These are phyloP conservation scores for Ambrosiella beaveri DNA, from an alignment of 2,329 filamentous ascomycete species.

Conservation along the genomic window DNA sequence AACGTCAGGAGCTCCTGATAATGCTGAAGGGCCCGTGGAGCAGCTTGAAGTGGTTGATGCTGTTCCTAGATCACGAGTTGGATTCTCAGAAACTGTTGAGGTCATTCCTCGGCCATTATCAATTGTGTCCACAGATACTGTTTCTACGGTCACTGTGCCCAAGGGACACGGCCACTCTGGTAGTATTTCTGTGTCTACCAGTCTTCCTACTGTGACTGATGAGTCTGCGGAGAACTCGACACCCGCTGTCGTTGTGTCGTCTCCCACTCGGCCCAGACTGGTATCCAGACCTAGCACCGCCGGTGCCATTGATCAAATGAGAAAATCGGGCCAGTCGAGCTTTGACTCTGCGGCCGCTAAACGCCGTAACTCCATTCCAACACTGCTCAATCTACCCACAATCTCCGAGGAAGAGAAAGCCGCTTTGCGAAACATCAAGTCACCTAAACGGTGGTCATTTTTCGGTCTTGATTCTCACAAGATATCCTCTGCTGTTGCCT, in stretches of 20 bases:
- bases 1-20: background rate
- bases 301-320: conserved; percentile 42
- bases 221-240: conserved; percentile 11
- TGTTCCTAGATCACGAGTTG: conserved; percentile 46
- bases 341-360: conserved; percentile 22
- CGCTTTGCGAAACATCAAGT: conserved; percentile 31
- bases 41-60: background rate
- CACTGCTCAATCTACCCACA: conserved; percentile 27
- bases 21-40: too few relatives aligned
- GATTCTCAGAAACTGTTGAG: conserved; percentile 70
- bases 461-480: conserved; percentile 38
- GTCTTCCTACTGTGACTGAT: conserved; percentile 4
- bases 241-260: background rate
- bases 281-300: conserved; percentile 51
- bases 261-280: conserved; percentile 7
- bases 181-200: conserved; percentile 59
- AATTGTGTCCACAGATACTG: conserved; percentile 67
- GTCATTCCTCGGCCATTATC: conserved; percentile 72
- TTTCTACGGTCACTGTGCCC: conserved; percentile 55
- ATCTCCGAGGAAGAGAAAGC: conserved; percentile 18
- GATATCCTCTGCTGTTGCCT: background rate
- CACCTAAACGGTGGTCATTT: conserved; percentile 43
- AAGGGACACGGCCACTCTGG: conserved; percentile 57
- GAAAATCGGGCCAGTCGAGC: conserved; percentile 9
- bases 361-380: conserved; percentile 42